A percentile compares a stretch with the other conserved stretches of the same genome.
Evolutionary conservation across 345 rosid species (phyloP).

Genomic region (Anastatica hierochuntica): DNA sequence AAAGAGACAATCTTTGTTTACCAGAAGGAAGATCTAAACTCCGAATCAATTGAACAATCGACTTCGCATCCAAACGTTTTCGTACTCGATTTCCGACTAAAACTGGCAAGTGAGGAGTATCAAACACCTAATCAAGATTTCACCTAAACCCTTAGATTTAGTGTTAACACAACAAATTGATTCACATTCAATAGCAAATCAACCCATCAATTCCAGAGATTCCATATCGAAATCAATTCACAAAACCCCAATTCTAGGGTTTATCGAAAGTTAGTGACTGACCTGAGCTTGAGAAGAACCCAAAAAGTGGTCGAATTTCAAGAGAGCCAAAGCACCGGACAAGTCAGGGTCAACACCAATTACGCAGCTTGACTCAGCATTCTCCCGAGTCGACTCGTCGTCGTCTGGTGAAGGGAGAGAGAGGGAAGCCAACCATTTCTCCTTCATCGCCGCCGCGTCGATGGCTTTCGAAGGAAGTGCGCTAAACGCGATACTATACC

Average conservation of each 20-base stretch:
- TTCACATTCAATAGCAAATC: neutral
- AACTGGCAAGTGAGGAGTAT: conserved; percentile 62
- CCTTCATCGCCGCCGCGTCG: conserved; percentile 34
- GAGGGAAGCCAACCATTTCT: conserved; percentile 59
- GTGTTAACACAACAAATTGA: no score
- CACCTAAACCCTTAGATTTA: no score
- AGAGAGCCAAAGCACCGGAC: conserved; percentile 69
- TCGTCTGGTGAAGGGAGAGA: conserved; percentile 26
- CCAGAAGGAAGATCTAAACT: conserved; percentile 62
- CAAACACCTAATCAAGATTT: conserved; percentile 59
- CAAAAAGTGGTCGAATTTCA: conserved; percentile 37
- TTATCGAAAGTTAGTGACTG: neutral
- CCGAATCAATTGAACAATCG: conserved; percentile 60
- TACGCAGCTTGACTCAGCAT: conserved; percentile 38
- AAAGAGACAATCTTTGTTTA: conserved; percentile 10
- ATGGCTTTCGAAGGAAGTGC: conserved; percentile 14
- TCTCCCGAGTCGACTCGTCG: conserved; percentile 8
- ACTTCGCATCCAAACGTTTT: conserved; percentile 71
- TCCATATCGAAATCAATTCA: neutral
- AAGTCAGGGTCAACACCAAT: conserved; percentile 78
- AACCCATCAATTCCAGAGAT: neutral
- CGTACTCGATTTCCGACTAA: conserved; percentile 58
- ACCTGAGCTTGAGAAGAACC: conserved; percentile 54
- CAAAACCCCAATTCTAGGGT: neutral
- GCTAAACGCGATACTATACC: neutral